Base-by-base conservation (phyloP, 2,329 filamentous ascomycete species). In the Parasarocladium wereldwijsianum region DNA sequence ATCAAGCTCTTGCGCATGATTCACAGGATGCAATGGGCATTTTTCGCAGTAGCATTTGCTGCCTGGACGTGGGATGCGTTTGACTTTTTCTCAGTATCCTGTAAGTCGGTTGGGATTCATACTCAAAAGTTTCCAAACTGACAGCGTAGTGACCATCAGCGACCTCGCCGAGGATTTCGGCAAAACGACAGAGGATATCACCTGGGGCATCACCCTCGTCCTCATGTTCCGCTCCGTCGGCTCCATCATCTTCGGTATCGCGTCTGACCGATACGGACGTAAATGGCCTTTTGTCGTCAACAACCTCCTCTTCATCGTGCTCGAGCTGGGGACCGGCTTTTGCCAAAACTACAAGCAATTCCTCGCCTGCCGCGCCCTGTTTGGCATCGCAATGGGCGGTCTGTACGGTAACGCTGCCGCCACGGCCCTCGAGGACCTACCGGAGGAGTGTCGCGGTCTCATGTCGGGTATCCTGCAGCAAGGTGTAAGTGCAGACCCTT, bases 311-410 rank as follows among this genome's bases (percentile, higher is more conserved):
- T 72, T 86, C 34, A 76, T 81, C 21, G 48, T 74, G 5, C 60
- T 86, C 8, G 78, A 86, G 49, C 60, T 85, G 43, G 63, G 60
- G 11, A 83, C 79, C 21, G 78, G 77, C 34, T 84, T 81, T 46
- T 68, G 67, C 37, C 49, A 60, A 0, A 84, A 73, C 0, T 83
- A 81, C 43, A 43, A 59, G 28, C 69, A 81, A 40, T 87, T 87
- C 45, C 58, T 90, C 14, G 79, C 74, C 8, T 79, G 81, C 8
- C 66, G 82, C 23, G 72, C 75, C 24, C 57, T 87, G 3, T 87
- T 86, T 44, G 82, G 81, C 26, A 52, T 87, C 24, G 80, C 81
- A 41, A 87, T 87, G 81, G 82, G 82, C 22, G 82, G 81, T 39
- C 40, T 86, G 2, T 75, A 85, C 50, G 82, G 82, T 33, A 84